phyloP scores from a whole-genome alignment of 257 asterid genomes.

The Penstemon newberryi region DNA sequence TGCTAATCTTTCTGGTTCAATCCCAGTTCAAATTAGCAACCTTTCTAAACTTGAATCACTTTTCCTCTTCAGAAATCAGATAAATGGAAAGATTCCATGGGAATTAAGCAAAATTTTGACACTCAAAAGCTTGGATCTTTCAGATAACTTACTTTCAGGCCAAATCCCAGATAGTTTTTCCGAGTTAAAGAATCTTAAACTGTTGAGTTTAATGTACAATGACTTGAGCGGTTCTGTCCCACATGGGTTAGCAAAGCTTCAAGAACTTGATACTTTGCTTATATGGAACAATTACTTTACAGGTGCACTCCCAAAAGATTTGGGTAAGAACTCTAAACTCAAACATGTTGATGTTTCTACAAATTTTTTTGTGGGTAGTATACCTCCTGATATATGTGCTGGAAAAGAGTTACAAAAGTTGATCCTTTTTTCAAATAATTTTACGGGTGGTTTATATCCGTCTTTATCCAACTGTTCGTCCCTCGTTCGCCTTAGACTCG shows the following conservation, averaged over 20 bases:
- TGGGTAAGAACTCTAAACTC: conserved; percentile 69
- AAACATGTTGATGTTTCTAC: conserved; percentile 84
- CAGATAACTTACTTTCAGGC: conserved; percentile 82
- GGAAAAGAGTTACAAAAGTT: conserved; percentile 58
- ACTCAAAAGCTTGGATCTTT: conserved; percentile 93
- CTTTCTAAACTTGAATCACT: conserved; percentile 81
- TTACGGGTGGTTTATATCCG: conserved; percentile 72
- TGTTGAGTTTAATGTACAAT: conserved; percentile 91
- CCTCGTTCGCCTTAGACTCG: conserved; percentile 82
- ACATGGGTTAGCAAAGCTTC: conserved; percentile 72
- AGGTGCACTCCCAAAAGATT: conserved; percentile 69
- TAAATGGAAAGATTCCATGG: conserved; percentile 61
- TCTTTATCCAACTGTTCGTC: conserved; percentile 82
- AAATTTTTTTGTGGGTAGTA: conserved; percentile 58
- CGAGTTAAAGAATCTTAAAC: conserved; percentile 58
- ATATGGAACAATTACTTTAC: conserved; percentile 87
- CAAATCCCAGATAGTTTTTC: conserved; percentile 79
- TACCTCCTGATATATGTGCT: conserved; percentile 71
- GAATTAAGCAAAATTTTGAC: conserved; percentile 57
- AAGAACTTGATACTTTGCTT: conserved; percentile 71
- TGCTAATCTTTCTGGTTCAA: conserved; percentile 78
- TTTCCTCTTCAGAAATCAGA: conserved; percentile 75
- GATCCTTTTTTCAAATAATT: conserved; percentile 81
- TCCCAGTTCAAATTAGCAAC: conserved; percentile 62
- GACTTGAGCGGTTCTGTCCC: conserved; percentile 78